A percentile compares a stretch with the other conserved stretches of the same genome.
Evolutionary conservation across 2,329 filamentous ascomycete species (phyloP).

Genomic region (Ophiostoma sp.): DNA sequence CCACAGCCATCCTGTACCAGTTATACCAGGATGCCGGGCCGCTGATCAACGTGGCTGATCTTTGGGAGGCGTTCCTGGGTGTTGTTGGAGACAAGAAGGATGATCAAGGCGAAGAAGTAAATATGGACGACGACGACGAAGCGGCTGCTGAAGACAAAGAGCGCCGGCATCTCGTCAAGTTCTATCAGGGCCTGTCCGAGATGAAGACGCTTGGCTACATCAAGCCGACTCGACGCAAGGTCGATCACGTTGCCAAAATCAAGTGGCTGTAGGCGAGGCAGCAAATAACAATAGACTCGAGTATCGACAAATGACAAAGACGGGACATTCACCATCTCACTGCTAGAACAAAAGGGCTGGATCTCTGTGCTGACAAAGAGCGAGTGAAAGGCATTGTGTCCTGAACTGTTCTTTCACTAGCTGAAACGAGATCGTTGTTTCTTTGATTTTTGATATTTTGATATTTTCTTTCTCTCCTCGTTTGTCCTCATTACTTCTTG

Average conservation of each 20-base stretch:
- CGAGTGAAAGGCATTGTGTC: not conserved
- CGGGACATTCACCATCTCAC: not conserved
- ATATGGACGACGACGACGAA: slow-evolving; percentile 40
- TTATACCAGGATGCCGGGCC: slow-evolving; percentile 71
- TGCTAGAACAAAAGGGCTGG: no score
- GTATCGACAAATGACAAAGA: not conserved
- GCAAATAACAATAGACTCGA: not conserved
- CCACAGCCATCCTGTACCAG: slow-evolving; percentile 69
- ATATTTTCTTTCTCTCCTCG: not conserved
- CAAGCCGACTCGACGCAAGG: slow-evolving; percentile 84
- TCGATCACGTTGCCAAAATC: slow-evolving; percentile 86
- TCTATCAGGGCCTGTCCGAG: slow-evolving; percentile 82
- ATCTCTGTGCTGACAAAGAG: not conserved
- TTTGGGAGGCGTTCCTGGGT: slow-evolving; percentile 71
- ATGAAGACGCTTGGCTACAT: slow-evolving; percentile 80
- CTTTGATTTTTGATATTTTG: not conserved
- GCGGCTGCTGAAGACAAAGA: slow-evolving; percentile 41
- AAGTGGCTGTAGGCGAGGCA: slow-evolving; percentile 56
- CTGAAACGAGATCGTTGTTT: not conserved
- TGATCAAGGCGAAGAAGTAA: slow-evolving; percentile 32
- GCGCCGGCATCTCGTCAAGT: slow-evolving; percentile 61
- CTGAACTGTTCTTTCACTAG: not conserved
- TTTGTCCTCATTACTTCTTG: not conserved
- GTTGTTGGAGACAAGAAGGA: slow-evolving; percentile 41
- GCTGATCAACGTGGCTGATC: slow-evolving; percentile 71